Base-by-base conservation (phyloP, 768 basidiomycete species). In the Auriscalpium vulgare region DNA sequence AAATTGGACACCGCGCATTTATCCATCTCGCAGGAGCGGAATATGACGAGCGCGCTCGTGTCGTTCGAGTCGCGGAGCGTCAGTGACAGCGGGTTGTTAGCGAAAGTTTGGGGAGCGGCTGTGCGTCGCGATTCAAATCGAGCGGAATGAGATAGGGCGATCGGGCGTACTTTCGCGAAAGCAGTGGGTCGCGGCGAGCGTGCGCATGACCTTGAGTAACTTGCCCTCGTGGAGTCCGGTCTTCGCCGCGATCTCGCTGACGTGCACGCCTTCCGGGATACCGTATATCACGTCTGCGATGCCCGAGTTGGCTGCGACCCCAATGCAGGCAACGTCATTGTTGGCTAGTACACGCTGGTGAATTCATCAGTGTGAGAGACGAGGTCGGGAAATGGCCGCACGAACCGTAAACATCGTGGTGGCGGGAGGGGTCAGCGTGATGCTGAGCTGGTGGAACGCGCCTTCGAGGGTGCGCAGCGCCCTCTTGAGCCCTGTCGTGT, bases 121-220 rank as follows among this genome's bases (percentile, higher is more conserved):
- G 3, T 21, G 21, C 21, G 2, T 36, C 7, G n/a, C 21, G 21
- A 21, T 21, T 21, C 0, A 66, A 65, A 36, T 70, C 62, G 5
- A 53, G 56, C 14, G 63, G 56, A 29, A 73, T 71, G 74, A 50
- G 9, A 35, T 48, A 17, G 19, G 21, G n/a, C 29, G 35, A 14
- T 10, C 3, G 14, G 9, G 47, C 50, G 16, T 9, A 55, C 59
- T 56, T 69, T 77, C 75, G 37, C 65, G 59, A 59, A 74, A 79
- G 54, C 67, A 66, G 57, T 78, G 75, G 46, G 69, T 75, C 10
- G 74, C 69, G 10, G 74, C 71, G 4, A 79, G 69, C 1, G 70
- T 57, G 2, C 75, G 70, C 44, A 79, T 53, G 35, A 78, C 66
- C 2, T 74, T 67, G 1, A 66, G 68, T 1, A 78, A 63, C 53